Evolutionary conservation across 2,329 filamentous ascomycete species (phyloP).

Genomic region (Xylariomycetidae sp.): DNA sequence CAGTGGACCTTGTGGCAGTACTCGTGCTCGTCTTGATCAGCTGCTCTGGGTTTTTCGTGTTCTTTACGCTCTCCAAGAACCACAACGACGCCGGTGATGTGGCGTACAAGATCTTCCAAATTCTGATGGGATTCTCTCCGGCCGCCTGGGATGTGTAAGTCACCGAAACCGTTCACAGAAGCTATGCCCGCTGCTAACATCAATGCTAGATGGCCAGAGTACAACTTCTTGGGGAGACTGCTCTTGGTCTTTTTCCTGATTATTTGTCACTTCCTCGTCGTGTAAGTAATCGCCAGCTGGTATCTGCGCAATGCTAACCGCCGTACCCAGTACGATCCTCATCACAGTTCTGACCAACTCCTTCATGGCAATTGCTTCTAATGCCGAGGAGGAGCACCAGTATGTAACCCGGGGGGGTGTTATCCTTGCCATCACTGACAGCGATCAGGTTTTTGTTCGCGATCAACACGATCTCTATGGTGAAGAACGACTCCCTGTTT

Average conservation of each 20-base stretch:
- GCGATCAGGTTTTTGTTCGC: conserved; percentile 70
- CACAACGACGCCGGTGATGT: conserved; percentile 65
- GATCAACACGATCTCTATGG: conserved; percentile 95
- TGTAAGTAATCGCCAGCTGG: conserved; percentile 36
- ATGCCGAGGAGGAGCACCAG: conserved; percentile 86
- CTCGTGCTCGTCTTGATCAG: conserved; percentile 78
- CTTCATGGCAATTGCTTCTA: conserved; percentile 91
- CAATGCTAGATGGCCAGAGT: conserved; percentile 56
- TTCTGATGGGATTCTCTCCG: conserved; percentile 92
- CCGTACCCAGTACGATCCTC: conserved; percentile 66
- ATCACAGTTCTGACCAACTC: conserved; percentile 96
- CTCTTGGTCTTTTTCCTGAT: conserved; percentile 80
- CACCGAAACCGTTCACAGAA: not conserved
- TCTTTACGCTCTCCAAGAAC: conserved; percentile 76
- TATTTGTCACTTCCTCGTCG: conserved; percentile 90
- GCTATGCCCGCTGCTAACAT: conserved; percentile 10
- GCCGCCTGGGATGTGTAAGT: conserved; percentile 84
- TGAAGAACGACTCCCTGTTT: conserved; percentile 95
- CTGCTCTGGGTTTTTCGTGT: conserved; percentile 93
- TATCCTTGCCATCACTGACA: conserved; percentile 6
- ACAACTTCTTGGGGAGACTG: conserved; percentile 70
- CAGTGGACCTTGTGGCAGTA: conserved; percentile 78
- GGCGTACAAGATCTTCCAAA: conserved; percentile 89
- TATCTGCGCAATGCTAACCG: conserved; percentile 12
- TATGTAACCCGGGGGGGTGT: conserved; percentile 31